Conservation (phyloP, 192 early-diverging fungal genomes). For the Ramicandelaber brevisporus region DNA sequence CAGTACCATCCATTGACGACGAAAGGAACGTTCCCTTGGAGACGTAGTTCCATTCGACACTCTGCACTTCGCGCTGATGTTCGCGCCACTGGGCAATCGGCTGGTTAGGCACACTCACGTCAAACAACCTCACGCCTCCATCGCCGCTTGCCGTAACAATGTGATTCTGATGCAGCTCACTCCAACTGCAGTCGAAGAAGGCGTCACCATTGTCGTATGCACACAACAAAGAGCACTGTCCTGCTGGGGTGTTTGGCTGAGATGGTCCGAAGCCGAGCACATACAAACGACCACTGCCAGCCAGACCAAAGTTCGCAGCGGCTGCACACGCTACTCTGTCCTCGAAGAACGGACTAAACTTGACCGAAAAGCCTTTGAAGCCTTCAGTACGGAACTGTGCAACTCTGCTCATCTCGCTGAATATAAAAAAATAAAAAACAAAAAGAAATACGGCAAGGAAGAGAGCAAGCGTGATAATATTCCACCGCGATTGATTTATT, state of each 20-base stretch:
- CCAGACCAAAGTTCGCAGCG: conserved; percentile 89
- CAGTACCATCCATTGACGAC: conserved; percentile 84
- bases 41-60: conserved; percentile 83
- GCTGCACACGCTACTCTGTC: conserved; percentile 61
- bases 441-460: background rate
- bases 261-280: conserved; percentile 25
- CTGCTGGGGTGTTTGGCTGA: conserved; percentile 9
- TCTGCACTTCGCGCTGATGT: conserved; percentile 81
- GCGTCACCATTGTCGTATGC: conserved; percentile 89
- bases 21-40: conserved; percentile 71
- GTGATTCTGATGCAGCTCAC: conserved; percentile 87
- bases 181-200: conserved; percentile 86
- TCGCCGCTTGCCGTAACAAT: conserved; percentile 76
- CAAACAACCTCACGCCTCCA: conserved; percentile 87
- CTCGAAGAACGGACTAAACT: conserved; percentile 91
- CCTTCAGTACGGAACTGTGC: conserved; percentile 42
- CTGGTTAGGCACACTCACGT: conserved; percentile 26
- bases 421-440: conserved; percentile 1
- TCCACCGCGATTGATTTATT: too few relatives aligned
- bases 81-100: conserved; percentile 82
- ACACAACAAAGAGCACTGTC: conserved; percentile 2
- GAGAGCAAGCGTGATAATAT: too few relatives aligned
- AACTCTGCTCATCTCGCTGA: background rate
- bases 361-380: conserved; percentile 76
- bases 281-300: conserved; percentile 81